Evolutionary conservation across 176 grass and related monocot species (phyloP).

Genomic region (Canna indica): DNA sequence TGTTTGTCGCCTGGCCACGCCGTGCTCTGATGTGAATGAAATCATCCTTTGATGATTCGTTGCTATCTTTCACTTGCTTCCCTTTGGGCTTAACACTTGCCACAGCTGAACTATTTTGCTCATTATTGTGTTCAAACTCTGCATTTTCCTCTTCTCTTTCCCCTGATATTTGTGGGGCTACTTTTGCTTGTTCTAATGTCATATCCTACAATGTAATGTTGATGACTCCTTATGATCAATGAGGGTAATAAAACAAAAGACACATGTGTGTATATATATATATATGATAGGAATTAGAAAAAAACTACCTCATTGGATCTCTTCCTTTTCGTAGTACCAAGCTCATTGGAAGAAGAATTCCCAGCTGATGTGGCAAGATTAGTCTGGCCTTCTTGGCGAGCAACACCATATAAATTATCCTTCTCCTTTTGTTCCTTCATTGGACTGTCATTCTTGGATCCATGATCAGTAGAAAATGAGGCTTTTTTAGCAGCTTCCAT

Average conservation of each 20-base stretch:
- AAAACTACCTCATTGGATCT: constrained; percentile 39
- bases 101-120: constrained; percentile 40
- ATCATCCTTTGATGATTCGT: constrained; percentile 36
- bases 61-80: constrained; percentile 33
- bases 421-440: background rate
- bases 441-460: background rate
- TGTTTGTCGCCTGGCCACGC: constrained; percentile 71
- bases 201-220: constrained; percentile 18
- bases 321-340: constrained; percentile 48
- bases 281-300: background rate
- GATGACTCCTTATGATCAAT: background rate
- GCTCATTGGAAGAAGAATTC: constrained; percentile 8
- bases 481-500: background rate
- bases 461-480: background rate
- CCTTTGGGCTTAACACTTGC: constrained; percentile 23
- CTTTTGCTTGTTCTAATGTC: constrained; percentile 22
- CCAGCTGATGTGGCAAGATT: background rate
- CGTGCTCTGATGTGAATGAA: constrained; percentile 77
- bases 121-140: constrained; percentile 47
- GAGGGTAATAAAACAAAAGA: background rate
- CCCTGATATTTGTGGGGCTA: constrained; percentile 22
- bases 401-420: background rate
- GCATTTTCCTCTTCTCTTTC: constrained; percentile 38
- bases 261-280: background rate
- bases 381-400: background rate